Evolutionary conservation across 306 rosid species (phyloP).

Genomic region (Luffa acutangula): DNA sequence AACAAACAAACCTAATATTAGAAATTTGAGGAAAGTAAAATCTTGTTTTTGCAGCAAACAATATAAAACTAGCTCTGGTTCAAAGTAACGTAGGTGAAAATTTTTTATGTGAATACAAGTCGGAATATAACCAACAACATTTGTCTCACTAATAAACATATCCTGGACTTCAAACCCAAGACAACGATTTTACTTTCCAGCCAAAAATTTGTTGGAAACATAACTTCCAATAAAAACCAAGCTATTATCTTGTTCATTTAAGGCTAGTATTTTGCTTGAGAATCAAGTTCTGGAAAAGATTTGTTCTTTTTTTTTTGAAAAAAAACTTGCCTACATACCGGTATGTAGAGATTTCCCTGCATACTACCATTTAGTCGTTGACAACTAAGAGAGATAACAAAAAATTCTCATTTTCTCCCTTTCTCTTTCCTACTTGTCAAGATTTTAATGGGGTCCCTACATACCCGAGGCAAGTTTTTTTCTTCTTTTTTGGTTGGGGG

Average conservation of each 20-base stretch:
- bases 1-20: neutral
- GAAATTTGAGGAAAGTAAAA: neutral
- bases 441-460: too few relatives aligned
- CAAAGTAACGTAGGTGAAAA: neutral
- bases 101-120: neutral
- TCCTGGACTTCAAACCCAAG: neutral
- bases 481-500: neutral
- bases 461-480: too few relatives aligned
- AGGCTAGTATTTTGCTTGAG: conserved; percentile 39
- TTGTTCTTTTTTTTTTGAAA: neutral
- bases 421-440: too few relatives aligned
- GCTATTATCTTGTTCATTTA: neutral
- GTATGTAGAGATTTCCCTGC: too few relatives aligned
- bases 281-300: conserved; percentile 35
- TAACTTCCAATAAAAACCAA: neutral
- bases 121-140: neutral
- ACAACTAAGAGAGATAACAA: too few relatives aligned
- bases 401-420: too few relatives aligned
- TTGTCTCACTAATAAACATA: neutral
- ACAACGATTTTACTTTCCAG: neutral
- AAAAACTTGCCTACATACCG: too few relatives aligned
- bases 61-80: neutral
- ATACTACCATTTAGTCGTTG: too few relatives aligned
- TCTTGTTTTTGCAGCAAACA: conserved; percentile 1
- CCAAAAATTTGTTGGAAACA: neutral